Base-by-base conservation (phyloP, 768 basidiomycete species). In the Leccinum olivaceopallidum region DNA sequence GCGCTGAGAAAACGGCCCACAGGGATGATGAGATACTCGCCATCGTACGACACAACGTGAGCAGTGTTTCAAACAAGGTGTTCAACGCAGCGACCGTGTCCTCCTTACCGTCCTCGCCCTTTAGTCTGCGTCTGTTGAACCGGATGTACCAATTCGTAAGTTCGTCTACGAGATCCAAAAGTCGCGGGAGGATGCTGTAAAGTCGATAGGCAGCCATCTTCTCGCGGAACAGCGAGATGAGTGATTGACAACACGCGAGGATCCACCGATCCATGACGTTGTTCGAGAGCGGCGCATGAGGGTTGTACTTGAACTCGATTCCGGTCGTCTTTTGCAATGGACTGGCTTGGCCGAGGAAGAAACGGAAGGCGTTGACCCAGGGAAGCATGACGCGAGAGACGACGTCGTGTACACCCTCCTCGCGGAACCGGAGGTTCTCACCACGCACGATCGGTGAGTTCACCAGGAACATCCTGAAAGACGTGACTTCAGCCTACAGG, bases 211-310 rank as follows among this genome's bases (percentile, higher is more conserved):
- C 94, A 13, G 90, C 89, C 97, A 98, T 99, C 79, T 99, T 96
- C 70, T 89, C 81, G 61, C 86, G 85, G 60, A 99, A 95, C 58
- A 95, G 80, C 69, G 86, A 83, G 79, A 98, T 98, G 67, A 98
- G 83, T 8, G 93, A 95, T 76, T 99, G 97, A 72, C 97, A 98
- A n/a, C 94, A 83, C 14, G 97, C 97, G 50, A 99, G 85, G 71
- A 98, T 91, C 97, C 97, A 98, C 44, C 92, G 84, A 70, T 99
- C 97, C 96, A 98, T 98, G 69, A 98, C 95, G 71, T 98, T 99
- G 66, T 77, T 83, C 14, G 92, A 91, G 20, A 90, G 78, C 6
- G 89, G 83, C 1, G 91, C 91, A 66, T 94, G 86, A n/a, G 90
- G 82, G 69, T 97, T 85, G 75, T 98, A 98, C 63, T 81, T 79